Conservation (phyloP, 75 land plant species). For the Sequoia sempervirens region DNA sequence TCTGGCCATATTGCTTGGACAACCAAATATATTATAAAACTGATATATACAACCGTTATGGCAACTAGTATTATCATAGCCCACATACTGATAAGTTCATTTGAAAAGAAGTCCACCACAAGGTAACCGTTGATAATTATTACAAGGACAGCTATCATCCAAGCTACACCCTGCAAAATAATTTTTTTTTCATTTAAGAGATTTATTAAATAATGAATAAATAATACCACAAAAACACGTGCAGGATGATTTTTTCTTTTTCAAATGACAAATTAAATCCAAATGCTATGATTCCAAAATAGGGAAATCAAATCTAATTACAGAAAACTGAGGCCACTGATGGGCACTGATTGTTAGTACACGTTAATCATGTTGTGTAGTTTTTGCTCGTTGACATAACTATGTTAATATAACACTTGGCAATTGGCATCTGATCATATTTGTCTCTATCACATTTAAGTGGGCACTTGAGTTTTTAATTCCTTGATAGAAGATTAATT, state of each 20-base stretch:
- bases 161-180: conserved; percentile 53
- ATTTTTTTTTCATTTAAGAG: neutral
- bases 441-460: neutral
- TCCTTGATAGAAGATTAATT: neutral
- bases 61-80: conserved; percentile 13
- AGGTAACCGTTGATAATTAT: conserved; percentile 77
- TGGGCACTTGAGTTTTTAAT: neutral
- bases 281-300: neutral
- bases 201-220: neutral
- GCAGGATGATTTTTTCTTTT: neutral
- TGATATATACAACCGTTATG: conserved; percentile 30
- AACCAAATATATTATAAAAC: conserved; percentile 48
- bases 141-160: conserved; percentile 62
- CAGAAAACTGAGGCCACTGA: no score
- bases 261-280: neutral
- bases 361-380: neutral
- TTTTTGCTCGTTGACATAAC: neutral
- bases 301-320: neutral
- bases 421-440: neutral
- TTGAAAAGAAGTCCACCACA: conserved; percentile 51
- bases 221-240: neutral
- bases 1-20: conserved; percentile 9
- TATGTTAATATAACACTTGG: neutral
- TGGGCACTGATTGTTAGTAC: neutral
- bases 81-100: conserved; percentile 27